phyloP scores from a whole-genome alignment of 2,329 filamentous ascomycete species.

The Didymella lethalis region DNA sequence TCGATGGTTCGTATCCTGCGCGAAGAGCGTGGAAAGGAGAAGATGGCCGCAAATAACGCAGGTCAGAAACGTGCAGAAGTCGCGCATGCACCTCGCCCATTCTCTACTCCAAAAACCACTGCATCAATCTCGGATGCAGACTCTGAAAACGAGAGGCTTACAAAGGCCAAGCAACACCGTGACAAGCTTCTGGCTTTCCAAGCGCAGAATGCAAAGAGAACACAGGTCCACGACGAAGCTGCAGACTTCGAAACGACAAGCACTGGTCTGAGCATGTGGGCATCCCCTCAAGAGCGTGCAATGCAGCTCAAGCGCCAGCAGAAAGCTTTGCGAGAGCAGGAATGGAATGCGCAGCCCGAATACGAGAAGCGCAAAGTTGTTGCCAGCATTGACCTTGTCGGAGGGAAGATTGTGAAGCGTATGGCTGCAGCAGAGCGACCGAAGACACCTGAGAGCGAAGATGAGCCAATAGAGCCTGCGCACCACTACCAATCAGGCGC shows the following conservation, averaged over 20 bases:
- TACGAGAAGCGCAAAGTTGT: conserved; percentile 89
- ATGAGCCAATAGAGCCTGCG: conserved; percentile 52
- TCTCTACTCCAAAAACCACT: conserved; percentile 55
- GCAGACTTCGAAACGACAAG: conserved; percentile 72
- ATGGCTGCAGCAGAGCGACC: conserved; percentile 70
- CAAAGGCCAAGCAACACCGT: conserved; percentile 77
- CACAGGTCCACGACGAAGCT: conserved; percentile 86
- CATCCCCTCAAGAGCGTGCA: conserved; percentile 81
- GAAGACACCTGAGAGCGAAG: conserved; percentile 58
- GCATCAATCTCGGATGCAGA: conserved; percentile 51
- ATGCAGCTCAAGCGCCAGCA: conserved; percentile 86
- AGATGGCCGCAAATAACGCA: conserved; percentile 81
- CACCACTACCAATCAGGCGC: conserved; percentile 36
- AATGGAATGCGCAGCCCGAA: conserved; percentile 83
- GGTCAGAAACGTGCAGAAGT: conserved; percentile 72
- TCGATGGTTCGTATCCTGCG: conserved; percentile 84
- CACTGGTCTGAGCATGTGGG: conserved; percentile 77
- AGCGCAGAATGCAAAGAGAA: conserved; percentile 82
- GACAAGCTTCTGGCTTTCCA: conserved; percentile 85
- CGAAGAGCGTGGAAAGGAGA: conserved; percentile 86
- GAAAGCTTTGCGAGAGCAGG: conserved; percentile 81
- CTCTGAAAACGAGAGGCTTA: conserved; percentile 66
- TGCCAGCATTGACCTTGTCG: conserved; percentile 82
- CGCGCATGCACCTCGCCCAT: conserved; percentile 66
- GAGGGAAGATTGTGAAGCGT: conserved; percentile 76